A percentile compares a stretch with the other conserved stretches of the same genome.
Conservation (phyloP, 108 stramenopile genomes). For the Aurantiochytrium sp. region DNA sequence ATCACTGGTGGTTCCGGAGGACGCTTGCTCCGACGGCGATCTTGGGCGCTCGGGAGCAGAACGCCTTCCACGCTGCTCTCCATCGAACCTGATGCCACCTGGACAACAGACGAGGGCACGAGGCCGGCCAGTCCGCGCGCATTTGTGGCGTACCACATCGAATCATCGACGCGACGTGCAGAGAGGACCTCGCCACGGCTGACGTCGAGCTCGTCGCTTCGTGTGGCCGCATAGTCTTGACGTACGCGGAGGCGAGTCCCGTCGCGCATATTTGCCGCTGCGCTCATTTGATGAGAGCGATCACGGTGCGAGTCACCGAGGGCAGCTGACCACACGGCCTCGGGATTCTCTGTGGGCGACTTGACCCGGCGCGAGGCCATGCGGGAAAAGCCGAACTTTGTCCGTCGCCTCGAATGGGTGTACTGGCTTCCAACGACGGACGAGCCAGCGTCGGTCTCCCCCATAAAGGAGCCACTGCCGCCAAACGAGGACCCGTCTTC, state of each 20-base stretch:
- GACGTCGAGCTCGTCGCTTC: conserved; percentile 6
- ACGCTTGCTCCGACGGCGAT: background rate
- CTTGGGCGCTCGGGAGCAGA: background rate
- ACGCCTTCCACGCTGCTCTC: background rate
- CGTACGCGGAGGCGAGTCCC: background rate
- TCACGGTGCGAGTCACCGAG: background rate
- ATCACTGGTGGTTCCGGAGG: background rate
- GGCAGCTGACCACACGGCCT: background rate
- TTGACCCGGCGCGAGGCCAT: background rate
- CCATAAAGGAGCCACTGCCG: background rate
- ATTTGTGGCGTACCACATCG: conserved; percentile 1
- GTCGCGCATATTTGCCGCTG: background rate
- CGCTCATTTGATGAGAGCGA: background rate
- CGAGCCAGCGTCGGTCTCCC: background rate
- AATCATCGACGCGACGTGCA: background rate
- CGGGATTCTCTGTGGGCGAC: background rate
- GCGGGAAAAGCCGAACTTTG: background rate
- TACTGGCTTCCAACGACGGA: background rate
- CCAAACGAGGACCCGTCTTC: background rate
- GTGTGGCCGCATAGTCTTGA: background rate
- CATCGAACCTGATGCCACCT: background rate
- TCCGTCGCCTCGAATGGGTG: background rate
- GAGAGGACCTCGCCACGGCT: background rate
- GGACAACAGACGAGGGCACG: background rate
- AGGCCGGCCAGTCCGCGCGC: background rate